Percentiles rank a stretch among this genome's conserved stretches.
These are phyloP conservation scores for Purpureocillium takamizusanense DNA, from an alignment of 2,329 filamentous ascomycete genomes.

Conservation along the genomic window DNA sequence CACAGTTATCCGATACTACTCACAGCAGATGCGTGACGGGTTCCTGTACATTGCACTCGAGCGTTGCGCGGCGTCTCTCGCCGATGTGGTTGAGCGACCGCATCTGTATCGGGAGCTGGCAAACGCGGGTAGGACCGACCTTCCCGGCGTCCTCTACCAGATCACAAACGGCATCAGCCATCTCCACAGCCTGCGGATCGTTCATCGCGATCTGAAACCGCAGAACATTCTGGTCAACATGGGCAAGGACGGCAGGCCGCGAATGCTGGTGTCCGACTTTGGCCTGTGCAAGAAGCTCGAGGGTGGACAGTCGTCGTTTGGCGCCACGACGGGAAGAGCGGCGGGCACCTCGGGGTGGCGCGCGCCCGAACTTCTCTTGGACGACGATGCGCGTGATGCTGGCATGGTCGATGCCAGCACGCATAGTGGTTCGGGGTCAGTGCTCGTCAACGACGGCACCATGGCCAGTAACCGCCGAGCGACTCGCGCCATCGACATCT, in stretches of 20 bases:
- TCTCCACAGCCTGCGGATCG: slow-evolving; percentile 84
- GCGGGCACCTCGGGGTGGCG: slow-evolving; percentile 94
- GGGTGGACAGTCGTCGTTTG: slow-evolving; percentile 86
- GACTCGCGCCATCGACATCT: slow-evolving; percentile 94
- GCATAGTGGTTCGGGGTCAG: slow-evolving; percentile 52
- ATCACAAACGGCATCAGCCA: slow-evolving; percentile 85
- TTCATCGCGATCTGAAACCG: slow-evolving; percentile 93
- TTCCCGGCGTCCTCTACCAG: slow-evolving; percentile 75
- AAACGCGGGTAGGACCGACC: slow-evolving; percentile 61
- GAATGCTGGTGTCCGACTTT: slow-evolving; percentile 95
- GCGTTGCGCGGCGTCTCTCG: slow-evolving; percentile 85
- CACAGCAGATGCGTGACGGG: slow-evolving; percentile 76
- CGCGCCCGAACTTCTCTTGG: slow-evolving; percentile 82
- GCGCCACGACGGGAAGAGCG: slow-evolving; percentile 87
- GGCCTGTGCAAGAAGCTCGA: slow-evolving; percentile 96
- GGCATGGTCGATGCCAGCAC: slow-evolving; percentile 41
- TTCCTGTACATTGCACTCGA: slow-evolving; percentile 97
- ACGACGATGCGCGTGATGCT: slow-evolving; percentile 56
- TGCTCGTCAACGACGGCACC: slow-evolving; percentile 47
- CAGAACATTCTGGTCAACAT: slow-evolving; percentile 90
- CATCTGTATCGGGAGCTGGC: slow-evolving; percentile 59
- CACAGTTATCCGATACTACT: slow-evolving; percentile 86
- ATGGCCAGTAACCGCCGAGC: slow-evolving; percentile 61
- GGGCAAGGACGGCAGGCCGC: slow-evolving; percentile 59
- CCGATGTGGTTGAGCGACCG: slow-evolving; percentile 79